phyloP scores from a whole-genome alignment of 306 rosid genomes.

The Amphicarpaea edgeworthii region DNA sequence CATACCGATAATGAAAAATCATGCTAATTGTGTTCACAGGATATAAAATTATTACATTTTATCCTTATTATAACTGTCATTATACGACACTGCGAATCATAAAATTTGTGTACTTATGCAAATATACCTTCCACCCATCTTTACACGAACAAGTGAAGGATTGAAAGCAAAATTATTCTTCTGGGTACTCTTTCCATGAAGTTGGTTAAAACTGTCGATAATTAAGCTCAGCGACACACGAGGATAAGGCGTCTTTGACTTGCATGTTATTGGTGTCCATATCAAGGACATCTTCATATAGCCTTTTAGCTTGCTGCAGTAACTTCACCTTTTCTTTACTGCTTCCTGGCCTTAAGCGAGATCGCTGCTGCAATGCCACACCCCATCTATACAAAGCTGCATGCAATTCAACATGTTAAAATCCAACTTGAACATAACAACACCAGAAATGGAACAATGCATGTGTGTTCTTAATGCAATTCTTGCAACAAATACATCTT shows the following conservation, averaged over 20 bases:
- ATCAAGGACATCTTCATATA: constrained; percentile 81
- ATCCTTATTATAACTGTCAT: not conserved
- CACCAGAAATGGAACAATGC: too few relatives aligned
- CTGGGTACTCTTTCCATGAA: constrained; percentile 36
- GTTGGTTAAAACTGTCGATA: constrained; percentile 52
- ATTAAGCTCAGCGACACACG: constrained; percentile 77
- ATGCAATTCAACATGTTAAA: constrained; percentile 49
- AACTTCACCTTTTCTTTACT: constrained; percentile 89
- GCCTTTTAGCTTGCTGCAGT: constrained; percentile 83
- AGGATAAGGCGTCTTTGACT: constrained; percentile 75
- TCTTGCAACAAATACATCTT: constrained; percentile 20
- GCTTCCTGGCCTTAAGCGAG: constrained; percentile 76
- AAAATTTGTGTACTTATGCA: constrained; percentile 24
- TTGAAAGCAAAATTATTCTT: constrained; percentile 30
- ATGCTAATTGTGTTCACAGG: not conserved
- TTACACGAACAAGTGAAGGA: too few relatives aligned
- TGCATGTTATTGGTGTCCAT: constrained; percentile 78
- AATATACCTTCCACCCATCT: too few relatives aligned
- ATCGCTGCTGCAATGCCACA: constrained; percentile 84
- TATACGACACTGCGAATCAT: constrained; percentile 22
- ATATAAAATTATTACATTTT: not conserved
- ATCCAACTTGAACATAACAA: constrained; percentile 19
- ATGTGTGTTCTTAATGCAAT: constrained; percentile 16
- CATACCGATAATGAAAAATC: constrained; percentile 2
- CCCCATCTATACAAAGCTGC: constrained; percentile 97